phyloP scores from a whole-genome alignment of 768 basidiomycete species.

The Phanerodontia chrysosporium region DNA sequence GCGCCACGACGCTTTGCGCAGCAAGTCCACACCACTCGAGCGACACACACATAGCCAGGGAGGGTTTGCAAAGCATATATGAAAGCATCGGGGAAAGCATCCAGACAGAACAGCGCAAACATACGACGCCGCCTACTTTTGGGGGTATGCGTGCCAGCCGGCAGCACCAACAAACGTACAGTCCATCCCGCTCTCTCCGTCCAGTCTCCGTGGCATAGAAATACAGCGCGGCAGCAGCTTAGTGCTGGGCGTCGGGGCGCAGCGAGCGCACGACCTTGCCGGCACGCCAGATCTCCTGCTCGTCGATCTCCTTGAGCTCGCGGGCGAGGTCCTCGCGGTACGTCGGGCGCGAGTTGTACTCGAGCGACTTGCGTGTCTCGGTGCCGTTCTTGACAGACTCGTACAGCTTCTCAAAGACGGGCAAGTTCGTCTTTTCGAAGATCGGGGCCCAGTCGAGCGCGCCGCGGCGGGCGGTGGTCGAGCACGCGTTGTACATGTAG shows the following conservation, averaged over 20 bases:
- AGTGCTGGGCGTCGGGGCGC: conserved; percentile 78
- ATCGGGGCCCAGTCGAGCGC: conserved; percentile 99
- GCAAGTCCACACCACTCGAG: too few species aligned
- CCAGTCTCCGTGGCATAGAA: neutral
- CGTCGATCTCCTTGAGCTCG: conserved; percentile 92
- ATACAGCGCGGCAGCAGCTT: neutral
- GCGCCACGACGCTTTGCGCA: neutral
- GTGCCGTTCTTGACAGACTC: conserved; percentile 91
- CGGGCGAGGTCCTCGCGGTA: conserved; percentile 91
- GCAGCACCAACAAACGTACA: neutral
- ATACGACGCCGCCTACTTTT: neutral
- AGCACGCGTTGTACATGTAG: conserved; percentile 99
- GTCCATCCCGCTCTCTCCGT: neutral
- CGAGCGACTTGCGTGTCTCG: conserved; percentile 94
- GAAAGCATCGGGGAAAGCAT: neutral
- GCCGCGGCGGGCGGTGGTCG: conserved; percentile 97
- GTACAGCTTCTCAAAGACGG: conserved; percentile 94
- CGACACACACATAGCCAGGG: too few species aligned
- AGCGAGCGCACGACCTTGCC: conserved; percentile 91
- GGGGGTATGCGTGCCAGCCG: neutral
- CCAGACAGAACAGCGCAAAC: neutral
- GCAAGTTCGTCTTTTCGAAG: conserved; percentile 91
- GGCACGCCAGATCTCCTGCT: conserved; percentile 98
- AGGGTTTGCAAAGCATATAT: neutral
- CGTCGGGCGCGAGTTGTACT: conserved; percentile 89